phyloP scores from a whole-genome alignment of 2,329 filamentous ascomycete genomes.

The Cercospora beticola region DNA sequence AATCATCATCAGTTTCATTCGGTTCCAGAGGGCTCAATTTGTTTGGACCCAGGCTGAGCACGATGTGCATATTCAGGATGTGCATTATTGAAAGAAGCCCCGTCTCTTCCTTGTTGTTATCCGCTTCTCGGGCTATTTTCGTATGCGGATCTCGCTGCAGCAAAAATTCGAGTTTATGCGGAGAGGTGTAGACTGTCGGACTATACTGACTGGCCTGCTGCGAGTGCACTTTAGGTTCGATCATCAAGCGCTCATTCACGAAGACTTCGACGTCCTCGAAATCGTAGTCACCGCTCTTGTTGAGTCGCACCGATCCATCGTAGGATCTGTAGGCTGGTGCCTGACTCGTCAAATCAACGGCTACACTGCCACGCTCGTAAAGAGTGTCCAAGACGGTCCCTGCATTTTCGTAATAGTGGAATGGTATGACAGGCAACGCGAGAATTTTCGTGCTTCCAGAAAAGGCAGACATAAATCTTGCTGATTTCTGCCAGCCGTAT shows the following conservation, averaged over 20 bases:
- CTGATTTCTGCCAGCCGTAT: constrained; percentile 18
- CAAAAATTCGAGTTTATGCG: constrained; percentile 19
- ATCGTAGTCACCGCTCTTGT: constrained; percentile 15
- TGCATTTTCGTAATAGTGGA: constrained; percentile 13
- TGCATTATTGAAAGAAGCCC: constrained; percentile 12
- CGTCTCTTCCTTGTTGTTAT: constrained; percentile 1
- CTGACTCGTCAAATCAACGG: constrained; percentile 1
- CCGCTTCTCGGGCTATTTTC: constrained; percentile 3
- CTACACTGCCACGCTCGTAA: constrained; percentile 7
- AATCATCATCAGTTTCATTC: neutral
- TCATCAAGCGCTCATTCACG: constrained; percentile 18
- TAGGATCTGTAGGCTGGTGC: constrained; percentile 18
- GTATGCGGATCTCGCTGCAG: constrained; percentile 17
- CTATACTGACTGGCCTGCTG: constrained; percentile 16
- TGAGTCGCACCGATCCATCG: constrained; percentile 15
- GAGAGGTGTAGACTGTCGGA: constrained; percentile 18
- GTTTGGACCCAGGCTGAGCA: constrained; percentile 8
- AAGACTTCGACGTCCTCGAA: constrained; percentile 21
- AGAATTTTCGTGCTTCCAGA: constrained; percentile 15
- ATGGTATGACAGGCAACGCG: constrained; percentile 12
- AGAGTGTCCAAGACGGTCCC: neutral
- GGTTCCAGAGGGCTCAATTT: neutral
- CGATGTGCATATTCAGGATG: constrained; percentile 14
- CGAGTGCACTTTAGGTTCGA: constrained; percentile 19
- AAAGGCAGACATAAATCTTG: constrained; percentile 11